phyloP scores from a whole-genome alignment of 2,329 filamentous ascomycete species.

The Diaporthe sp. region DNA sequence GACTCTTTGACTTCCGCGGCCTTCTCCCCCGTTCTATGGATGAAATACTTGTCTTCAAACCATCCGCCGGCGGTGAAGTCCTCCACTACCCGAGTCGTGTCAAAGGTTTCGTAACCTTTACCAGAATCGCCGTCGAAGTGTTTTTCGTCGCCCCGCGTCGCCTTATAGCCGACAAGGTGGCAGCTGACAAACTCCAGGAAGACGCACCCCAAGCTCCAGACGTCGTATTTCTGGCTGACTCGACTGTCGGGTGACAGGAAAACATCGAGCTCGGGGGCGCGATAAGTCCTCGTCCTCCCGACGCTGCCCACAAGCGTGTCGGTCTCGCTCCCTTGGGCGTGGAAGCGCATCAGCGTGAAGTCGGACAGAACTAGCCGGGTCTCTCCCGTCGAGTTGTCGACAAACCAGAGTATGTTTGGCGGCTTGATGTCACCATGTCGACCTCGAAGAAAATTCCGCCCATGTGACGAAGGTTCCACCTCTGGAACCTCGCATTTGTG shows the following conservation, averaged over 20 bases:
- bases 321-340: not conserved
- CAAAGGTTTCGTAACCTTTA: too few relatives aligned
- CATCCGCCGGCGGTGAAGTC: too few relatives aligned
- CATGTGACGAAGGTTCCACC: too few relatives aligned
- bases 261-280: not conserved
- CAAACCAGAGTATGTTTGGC: conserved; percentile 9
- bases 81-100: too few relatives aligned
- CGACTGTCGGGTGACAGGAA: not conserved
- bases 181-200: conserved; percentile 13
- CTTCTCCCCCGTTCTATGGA: too few relatives aligned
- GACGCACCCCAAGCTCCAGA: conserved; percentile 7
- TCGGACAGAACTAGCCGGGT: not conserved
- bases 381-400: not conserved
- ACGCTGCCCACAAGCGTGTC: not conserved
- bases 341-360: conserved; percentile 16
- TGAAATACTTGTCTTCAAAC: too few relatives aligned
- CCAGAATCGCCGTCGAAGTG: too few relatives aligned
- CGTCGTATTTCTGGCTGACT: conserved; percentile 2
- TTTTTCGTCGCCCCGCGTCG: not conserved
- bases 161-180: not conserved
- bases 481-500: not conserved
- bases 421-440: conserved; percentile 10
- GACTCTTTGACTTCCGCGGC: too few relatives aligned
- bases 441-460: not conserved
- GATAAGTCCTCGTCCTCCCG: not conserved